Conservation (phyloP, 805 yeast species). For the Barnettozyma populi region DNA sequence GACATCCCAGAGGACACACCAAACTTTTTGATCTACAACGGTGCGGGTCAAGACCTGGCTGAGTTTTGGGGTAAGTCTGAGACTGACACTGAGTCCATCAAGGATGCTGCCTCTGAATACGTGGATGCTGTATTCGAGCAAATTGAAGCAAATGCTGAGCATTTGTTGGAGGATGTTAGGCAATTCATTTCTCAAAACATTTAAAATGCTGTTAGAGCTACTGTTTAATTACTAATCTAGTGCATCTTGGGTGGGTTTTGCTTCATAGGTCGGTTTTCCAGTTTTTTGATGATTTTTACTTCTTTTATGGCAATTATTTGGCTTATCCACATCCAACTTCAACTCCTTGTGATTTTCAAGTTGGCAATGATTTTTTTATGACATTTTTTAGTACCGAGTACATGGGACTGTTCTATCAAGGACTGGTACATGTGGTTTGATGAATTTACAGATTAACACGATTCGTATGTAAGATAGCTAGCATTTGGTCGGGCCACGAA, state of each 20-base stretch:
- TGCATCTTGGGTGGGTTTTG: constrained; percentile 3
- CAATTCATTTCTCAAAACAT: constrained; percentile 11
- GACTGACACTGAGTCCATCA: constrained; percentile 3
- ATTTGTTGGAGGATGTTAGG: constrained; percentile 10
- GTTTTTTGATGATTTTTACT: not conserved
- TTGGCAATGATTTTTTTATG: not conserved
- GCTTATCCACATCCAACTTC: not conserved
- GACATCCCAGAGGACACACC: constrained; percentile 74
- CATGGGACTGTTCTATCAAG: not conserved
- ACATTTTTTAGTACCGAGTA: not conserved
- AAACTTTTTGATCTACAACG: constrained; percentile 71
- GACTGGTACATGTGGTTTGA: not conserved
- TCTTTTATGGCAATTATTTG: not conserved
- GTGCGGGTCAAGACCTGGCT: constrained; percentile 65
- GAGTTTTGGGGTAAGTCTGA: constrained; percentile 24
- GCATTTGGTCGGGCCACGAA: not conserved
- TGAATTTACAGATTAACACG: not conserved
- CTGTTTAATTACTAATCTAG: constrained; percentile 1
- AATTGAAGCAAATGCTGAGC: constrained; percentile 18
- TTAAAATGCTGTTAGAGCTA: constrained; percentile 1
- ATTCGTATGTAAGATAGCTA: not conserved
- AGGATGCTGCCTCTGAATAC: constrained; percentile 5
- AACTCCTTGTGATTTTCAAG: not conserved
- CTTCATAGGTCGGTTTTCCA: not conserved
- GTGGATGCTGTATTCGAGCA: constrained; percentile 18